Conservation (phyloP, 2,329 filamentous ascomycete genomes). For the Neonectria hederae region DNA sequence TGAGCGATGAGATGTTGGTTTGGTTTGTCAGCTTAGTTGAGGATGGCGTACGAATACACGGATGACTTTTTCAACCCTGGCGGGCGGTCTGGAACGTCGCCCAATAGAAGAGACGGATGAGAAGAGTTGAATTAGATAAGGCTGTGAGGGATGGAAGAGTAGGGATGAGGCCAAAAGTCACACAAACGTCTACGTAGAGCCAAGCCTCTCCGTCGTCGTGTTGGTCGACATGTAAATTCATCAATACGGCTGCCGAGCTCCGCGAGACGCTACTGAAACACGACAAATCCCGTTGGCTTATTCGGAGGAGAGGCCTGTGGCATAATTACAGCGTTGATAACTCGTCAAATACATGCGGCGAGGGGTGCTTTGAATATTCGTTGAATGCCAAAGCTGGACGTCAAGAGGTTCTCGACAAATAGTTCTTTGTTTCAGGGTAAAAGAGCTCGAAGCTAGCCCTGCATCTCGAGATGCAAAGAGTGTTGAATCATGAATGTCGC, state of each 20-base stretch:
- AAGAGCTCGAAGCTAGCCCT: too few species aligned
- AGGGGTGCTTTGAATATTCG: background rate
- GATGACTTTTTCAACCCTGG: background rate
- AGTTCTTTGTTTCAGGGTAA: background rate
- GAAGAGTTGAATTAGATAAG: background rate
- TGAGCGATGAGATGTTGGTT: background rate
- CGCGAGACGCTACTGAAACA: conserved; percentile 10
- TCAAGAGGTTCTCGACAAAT: background rate
- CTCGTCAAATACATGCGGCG: background rate
- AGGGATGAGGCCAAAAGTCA: background rate
- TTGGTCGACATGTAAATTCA: background rate
- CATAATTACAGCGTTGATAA: too few species aligned
- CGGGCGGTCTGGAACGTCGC: background rate
- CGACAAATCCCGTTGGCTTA: background rate
- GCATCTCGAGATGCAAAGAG: too few species aligned
- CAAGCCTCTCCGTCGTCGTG: background rate
- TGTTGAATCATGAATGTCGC: background rate
- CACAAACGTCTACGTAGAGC: background rate
- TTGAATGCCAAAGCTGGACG: background rate
- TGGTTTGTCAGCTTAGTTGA: conserved; percentile 18
- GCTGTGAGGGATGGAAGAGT: background rate
- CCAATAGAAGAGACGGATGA: background rate
- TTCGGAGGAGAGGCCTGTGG: too few species aligned
- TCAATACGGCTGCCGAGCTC: background rate
- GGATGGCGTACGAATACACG: background rate